Percentiles rank a stretch among this genome's conserved stretches.
Conservation (phyloP, 179 eudicot genomes). For the Kewa caespitosa region DNA sequence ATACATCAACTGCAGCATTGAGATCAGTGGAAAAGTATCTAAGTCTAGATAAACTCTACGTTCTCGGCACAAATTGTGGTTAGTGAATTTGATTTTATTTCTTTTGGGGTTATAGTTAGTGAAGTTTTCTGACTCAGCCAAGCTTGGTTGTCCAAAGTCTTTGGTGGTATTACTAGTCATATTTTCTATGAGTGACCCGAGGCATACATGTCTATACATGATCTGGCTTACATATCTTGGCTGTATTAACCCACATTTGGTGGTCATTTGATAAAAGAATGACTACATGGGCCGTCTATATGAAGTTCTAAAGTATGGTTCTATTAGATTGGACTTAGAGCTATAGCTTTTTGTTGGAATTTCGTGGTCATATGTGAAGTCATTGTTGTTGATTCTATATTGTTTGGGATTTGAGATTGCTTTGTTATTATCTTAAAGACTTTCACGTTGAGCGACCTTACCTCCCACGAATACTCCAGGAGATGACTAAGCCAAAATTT, state of each 20-base stretch:
- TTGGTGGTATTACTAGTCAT: background rate
- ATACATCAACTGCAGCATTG: conserved; percentile 81
- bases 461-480: background rate
- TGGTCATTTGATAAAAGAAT: background rate
- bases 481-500: conserved; percentile 6
- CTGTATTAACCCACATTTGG: background rate
- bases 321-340: background rate
- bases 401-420: too few relatives aligned
- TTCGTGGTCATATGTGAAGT: background rate
- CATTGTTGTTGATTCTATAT: background rate
- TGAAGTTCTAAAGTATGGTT: background rate
- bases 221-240: background rate
- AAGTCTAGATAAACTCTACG: conserved; percentile 89
- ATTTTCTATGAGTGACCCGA: background rate
- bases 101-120: background rate
- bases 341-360: background rate
- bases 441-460: background rate
- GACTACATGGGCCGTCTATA: background rate
- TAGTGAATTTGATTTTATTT: conserved; percentile 3
- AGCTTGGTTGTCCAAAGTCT: background rate
- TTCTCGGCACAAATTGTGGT: conserved; percentile 96
- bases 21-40: conserved; percentile 90
- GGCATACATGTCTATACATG: background rate
- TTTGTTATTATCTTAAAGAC: too few relatives aligned
- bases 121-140: background rate